Conservation (phyloP, 441 rosid genomes). For the Isatis lusitanica region DNA sequence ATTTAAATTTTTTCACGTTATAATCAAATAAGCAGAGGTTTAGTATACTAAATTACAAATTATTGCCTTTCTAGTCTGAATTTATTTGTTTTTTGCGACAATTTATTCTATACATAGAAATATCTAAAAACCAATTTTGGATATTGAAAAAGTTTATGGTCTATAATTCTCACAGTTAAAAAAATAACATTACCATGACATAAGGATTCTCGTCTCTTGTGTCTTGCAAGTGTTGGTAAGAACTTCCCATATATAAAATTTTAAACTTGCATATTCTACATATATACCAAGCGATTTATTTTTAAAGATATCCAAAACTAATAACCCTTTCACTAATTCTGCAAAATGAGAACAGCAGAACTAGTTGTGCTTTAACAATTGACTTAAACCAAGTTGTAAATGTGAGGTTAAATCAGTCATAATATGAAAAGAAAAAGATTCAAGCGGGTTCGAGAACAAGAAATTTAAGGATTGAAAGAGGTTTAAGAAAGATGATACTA, state of each 20-base stretch:
- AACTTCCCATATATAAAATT: not conserved
- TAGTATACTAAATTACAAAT: no score
- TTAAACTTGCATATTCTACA: not conserved
- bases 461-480: slow-evolving; percentile 10
- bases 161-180: no score
- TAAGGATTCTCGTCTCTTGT: not conserved
- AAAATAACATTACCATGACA: no score
- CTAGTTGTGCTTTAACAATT: not conserved
- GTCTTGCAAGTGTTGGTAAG: not conserved
- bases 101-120: no score
- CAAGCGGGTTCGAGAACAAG: slow-evolving; percentile 29
- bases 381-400: not conserved
- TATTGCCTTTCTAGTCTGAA: no score
- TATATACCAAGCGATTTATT: not conserved
- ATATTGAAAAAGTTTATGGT: no score
- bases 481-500: slow-evolving; percentile 30
- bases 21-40: no score
- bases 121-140: no score
- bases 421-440: slow-evolving; percentile 11
- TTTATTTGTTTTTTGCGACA: no score
- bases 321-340: not conserved
- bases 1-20: no score
- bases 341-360: not conserved
- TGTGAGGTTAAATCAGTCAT: not conserved
- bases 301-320: not conserved